Evolutionary conservation across 1,139 yeast genomes (phyloP), one percentile per base, ranked within the genome.

Genomic region (Suhomyces panamericanus): DNA sequence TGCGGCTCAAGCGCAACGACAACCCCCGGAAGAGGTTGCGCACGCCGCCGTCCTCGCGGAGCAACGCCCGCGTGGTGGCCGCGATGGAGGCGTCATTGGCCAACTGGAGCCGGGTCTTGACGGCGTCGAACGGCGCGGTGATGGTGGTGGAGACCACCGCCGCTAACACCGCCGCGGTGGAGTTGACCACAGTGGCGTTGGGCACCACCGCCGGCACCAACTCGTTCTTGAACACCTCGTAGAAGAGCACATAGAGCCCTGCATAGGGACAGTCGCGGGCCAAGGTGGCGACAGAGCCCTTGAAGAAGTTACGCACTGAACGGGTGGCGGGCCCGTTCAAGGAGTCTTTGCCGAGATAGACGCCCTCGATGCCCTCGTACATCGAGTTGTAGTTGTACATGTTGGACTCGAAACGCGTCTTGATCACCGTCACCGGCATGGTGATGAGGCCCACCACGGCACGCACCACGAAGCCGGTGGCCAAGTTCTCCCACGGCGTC

Each of bases 391-490:
- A 90, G 39, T 78, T 68, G 66, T 87, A 91, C 47, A 85, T 55
- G 43, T 85, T 85, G 6, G 90, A 83, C 64, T 93, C 98, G 57
- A 79, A 90, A 37, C 98, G 75, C 10, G 95, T 95, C 60, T 93
- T 93, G 38, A 93, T 68, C n/a, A 93, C 83, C 0, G 99, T 93
- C n/a, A 93, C 80, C 0, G 99, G 99, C 99, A 93, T 93, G n/a
- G 96, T 89, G 16, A 87, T 51, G 51, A 85, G 77, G 1, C 99
- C 99, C 5, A 90, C 96, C 2, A 79, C 51, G 0, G 93, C 91
- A 46, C 99, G 73, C 1, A 95, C 85, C 2, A 83, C 58, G 38
- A 88, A 88, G 3, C 99, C 99, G 0, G 91, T 75, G 4, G 80
- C 49, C 46, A 91, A 67, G 60, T 93, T 93, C 49, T 85, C 91